Percentiles rank a stretch among this genome's conserved stretches.
Evolutionary conservation across 495 filamentous ascomycete genomes (phyloP).

Genomic region (Thozetella sp.): DNA sequence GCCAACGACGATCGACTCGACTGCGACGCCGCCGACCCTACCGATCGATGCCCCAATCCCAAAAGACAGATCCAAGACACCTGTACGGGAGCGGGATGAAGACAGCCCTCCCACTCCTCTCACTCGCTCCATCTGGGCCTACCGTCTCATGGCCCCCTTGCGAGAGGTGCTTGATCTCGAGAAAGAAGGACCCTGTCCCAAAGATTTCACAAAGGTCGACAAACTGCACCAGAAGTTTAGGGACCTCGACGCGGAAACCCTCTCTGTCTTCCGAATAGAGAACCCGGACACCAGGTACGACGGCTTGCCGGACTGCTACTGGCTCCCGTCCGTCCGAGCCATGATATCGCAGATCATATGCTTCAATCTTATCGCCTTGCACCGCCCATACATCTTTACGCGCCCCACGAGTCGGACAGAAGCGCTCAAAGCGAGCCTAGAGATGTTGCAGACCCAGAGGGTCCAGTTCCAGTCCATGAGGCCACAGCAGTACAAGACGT

Average conservation of each 20-base stretch:
- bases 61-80: conserved; percentile 28
- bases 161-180: conserved; percentile 45
- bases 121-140: conserved; percentile 37
- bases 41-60: conserved; percentile 39
- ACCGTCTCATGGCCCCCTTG: conserved; percentile 29
- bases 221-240: conserved; percentile 51
- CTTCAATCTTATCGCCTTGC: conserved; percentile 61
- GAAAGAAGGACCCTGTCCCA: conserved; percentile 50
- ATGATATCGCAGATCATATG: conserved; percentile 45
- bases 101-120: conserved; percentile 43
- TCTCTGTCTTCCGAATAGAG: conserved; percentile 50
- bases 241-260: conserved; percentile 45
- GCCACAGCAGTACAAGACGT: conserved; percentile 56
- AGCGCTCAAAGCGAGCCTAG: conserved; percentile 55
- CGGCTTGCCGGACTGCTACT: conserved; percentile 45
- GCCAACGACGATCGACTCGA: conserved; percentile 53
- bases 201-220: conserved; percentile 55
- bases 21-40: conserved; percentile 35
- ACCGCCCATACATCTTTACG: conserved; percentile 65
- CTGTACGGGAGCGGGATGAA: conserved; percentile 30
- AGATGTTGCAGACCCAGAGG: conserved; percentile 56
- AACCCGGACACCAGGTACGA: conserved; percentile 61
- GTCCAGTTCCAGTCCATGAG: conserved; percentile 47
- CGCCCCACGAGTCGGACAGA: conserved; percentile 47
- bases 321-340: conserved; percentile 49